A percentile compares a stretch with the other conserved stretches of the same genome.
Evolutionary conservation across 2,329 filamentous ascomycete species (phyloP).

Genomic region (Aspergillus sp.): DNA sequence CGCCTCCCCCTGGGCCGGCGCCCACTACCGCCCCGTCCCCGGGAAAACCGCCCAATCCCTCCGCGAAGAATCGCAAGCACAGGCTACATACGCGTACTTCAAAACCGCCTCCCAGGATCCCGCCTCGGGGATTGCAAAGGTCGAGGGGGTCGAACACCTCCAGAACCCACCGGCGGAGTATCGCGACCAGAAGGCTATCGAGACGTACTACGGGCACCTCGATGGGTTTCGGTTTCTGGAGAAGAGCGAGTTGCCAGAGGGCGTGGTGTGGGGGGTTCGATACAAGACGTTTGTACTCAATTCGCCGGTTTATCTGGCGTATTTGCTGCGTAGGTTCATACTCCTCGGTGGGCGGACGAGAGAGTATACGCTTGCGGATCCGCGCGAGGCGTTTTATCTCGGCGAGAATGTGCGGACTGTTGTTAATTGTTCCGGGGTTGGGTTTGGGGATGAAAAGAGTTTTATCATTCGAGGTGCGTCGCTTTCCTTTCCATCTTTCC

Average conservation of each 20-base stretch:
- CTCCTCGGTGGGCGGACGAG: constrained; percentile 41
- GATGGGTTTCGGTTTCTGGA: constrained; percentile 42
- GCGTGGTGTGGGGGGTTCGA: constrained; percentile 46
- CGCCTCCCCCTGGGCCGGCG: constrained; percentile 53
- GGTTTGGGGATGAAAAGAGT: constrained; percentile 47
- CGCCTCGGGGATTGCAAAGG: constrained; percentile 41
- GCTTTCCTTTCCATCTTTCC: too few species aligned
- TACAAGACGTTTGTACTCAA: constrained; percentile 51
- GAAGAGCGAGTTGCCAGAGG: constrained; percentile 35
- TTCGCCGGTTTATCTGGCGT: constrained; percentile 48
- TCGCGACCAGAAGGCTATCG: constrained; percentile 32
- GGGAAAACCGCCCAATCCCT: constrained; percentile 40
- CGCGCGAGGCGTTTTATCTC: constrained; percentile 45
- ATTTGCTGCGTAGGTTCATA: constrained; percentile 47
- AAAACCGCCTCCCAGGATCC: constrained; percentile 37
- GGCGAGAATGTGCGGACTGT: constrained; percentile 41
- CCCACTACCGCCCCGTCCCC: constrained; percentile 53
- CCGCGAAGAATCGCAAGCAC: constrained; percentile 43
- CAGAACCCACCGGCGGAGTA: constrained; percentile 44
- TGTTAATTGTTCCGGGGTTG: constrained; percentile 52
- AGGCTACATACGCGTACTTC: constrained; percentile 45
- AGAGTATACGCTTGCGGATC: constrained; percentile 33
- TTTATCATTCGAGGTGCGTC: constrained; percentile 50
- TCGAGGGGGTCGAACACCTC: constrained; percentile 49
- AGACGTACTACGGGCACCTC: constrained; percentile 35